phyloP scores from a whole-genome alignment of 176 grass and related monocot species.

The Lolium multiflorum region DNA sequence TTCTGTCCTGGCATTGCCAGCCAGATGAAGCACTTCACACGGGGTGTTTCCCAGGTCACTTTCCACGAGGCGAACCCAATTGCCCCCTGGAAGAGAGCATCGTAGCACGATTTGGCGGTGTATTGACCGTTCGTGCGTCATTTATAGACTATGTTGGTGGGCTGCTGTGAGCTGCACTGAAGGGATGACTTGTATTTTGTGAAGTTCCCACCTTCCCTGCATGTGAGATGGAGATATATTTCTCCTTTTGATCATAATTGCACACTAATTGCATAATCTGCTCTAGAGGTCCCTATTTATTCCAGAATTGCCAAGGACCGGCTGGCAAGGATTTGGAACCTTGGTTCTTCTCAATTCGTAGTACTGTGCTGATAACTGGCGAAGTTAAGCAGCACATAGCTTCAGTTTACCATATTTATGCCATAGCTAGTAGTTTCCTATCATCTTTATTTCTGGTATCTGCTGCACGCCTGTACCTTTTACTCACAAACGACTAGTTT shows the following conservation, averaged over 20 bases:
- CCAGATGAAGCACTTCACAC: neutral
- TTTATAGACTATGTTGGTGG: neutral
- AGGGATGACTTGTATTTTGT: neutral
- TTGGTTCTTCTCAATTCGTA: neutral
- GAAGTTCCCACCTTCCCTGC: neutral
- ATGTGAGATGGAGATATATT: neutral
- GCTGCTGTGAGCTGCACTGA: neutral
- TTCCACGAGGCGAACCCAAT: neutral
- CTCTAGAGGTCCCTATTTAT: neutral
- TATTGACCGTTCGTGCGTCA: neutral
- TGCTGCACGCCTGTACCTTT: neutral
- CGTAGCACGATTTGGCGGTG: neutral
- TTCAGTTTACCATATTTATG: constrained; percentile 3
- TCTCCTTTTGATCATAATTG: constrained; percentile 15
- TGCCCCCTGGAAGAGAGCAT: neutral
- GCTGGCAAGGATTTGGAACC: neutral
- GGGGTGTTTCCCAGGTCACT: neutral
- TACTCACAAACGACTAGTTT: neutral
- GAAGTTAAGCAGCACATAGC: neutral
- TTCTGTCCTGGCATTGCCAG: neutral
- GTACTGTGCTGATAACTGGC: neutral
- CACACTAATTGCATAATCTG: neutral
- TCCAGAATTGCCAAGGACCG: neutral
- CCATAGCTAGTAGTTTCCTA: constrained; percentile 16
- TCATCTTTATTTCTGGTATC: constrained; percentile 1